These are phyloP conservation scores for Beta lomatogona DNA, from an alignment of 179 eudicot genomes.

Conservation along the genomic window DNA sequence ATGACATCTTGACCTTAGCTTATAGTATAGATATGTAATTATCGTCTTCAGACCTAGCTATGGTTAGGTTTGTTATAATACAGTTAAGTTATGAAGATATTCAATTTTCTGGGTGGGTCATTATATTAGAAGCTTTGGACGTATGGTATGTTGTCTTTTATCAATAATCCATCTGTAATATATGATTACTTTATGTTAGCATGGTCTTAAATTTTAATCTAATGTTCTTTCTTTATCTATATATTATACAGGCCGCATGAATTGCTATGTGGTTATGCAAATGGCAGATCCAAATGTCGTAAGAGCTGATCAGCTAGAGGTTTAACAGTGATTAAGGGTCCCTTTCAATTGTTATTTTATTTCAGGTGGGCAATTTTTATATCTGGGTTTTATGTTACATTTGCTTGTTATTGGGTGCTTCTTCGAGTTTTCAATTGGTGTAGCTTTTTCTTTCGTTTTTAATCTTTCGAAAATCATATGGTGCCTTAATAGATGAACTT, in stretches of 20 bases:
- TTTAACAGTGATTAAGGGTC: slow-evolving; percentile 20
- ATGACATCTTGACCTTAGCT: slow-evolving; percentile 26
- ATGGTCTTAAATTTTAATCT: slow-evolving; percentile 23
- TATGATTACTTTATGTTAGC: slow-evolving; percentile 24
- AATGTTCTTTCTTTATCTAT: slow-evolving; percentile 3
- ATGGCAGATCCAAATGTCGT: slow-evolving; percentile 19
- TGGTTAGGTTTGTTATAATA: slow-evolving; percentile 16
- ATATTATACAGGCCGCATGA: not conserved
- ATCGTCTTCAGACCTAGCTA: not conserved
- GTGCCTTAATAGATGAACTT: too few relatives aligned
- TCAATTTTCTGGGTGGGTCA: slow-evolving; percentile 23
- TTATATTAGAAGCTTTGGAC: slow-evolving; percentile 13
- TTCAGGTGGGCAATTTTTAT: not conserved
- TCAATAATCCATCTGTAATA: slow-evolving; percentile 16
- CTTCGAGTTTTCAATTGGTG: slow-evolving; percentile 21
- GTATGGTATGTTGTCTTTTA: slow-evolving; percentile 19
- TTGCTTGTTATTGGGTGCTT: slow-evolving; percentile 5
- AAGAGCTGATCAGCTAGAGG: not conserved
- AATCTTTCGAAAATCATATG: not conserved
- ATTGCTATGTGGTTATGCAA: slow-evolving; percentile 24
- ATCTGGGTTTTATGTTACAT: slow-evolving; percentile 6
- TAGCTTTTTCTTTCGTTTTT: not conserved
- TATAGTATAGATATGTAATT: not conserved
- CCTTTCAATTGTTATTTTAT: slow-evolving; percentile 12
- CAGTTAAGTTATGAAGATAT: not conserved